Conservation (phyloP, 331 rosid species). For the Rosa hybrid region DNA sequence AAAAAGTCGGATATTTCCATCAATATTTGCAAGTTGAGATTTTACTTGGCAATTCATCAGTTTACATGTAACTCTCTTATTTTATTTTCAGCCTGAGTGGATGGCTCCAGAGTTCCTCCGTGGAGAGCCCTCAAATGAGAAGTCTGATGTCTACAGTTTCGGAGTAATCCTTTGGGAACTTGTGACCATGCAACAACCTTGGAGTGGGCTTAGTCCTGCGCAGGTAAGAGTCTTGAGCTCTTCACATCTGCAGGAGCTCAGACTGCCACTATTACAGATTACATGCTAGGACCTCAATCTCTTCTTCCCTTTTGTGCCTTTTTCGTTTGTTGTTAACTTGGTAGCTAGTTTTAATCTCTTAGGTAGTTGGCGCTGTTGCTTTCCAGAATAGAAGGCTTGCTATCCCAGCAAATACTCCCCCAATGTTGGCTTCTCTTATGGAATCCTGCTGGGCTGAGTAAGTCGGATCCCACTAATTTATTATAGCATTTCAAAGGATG, state of each 20-base stretch:
- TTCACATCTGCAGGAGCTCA: background rate
- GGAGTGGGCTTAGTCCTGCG: slow-evolving; percentile 88
- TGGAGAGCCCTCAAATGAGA: slow-evolving; percentile 94
- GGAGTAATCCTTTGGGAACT: slow-evolving; percentile 98
- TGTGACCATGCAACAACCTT: slow-evolving; percentile 89
- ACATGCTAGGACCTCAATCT: background rate
- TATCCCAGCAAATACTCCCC: slow-evolving; percentile 72
- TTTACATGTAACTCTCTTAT: slow-evolving; percentile 46
- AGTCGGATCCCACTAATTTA: slow-evolving; percentile 24
- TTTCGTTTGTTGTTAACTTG: background rate
- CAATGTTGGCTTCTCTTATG: slow-evolving; percentile 74
- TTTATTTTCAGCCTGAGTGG: slow-evolving; percentile 96
- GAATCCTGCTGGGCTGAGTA: slow-evolving; percentile 99
- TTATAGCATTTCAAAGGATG: background rate
- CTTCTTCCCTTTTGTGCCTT: background rate
- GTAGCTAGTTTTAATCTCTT: slow-evolving; percentile 26
- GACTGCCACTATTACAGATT: background rate
- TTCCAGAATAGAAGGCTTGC: slow-evolving; percentile 87
- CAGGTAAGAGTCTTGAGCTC: slow-evolving; percentile 54
- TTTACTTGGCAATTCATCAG: slow-evolving; percentile 38
- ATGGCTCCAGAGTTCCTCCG: slow-evolving; percentile 99
- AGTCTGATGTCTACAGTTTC: slow-evolving; percentile 90
- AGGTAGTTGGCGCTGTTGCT: slow-evolving; percentile 99
- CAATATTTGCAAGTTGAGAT: slow-evolving; percentile 41
- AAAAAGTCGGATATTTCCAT: slow-evolving; percentile 38